Conservation (phyloP, 345 rosid genomes). For the Lenwebbia sp. region DNA sequence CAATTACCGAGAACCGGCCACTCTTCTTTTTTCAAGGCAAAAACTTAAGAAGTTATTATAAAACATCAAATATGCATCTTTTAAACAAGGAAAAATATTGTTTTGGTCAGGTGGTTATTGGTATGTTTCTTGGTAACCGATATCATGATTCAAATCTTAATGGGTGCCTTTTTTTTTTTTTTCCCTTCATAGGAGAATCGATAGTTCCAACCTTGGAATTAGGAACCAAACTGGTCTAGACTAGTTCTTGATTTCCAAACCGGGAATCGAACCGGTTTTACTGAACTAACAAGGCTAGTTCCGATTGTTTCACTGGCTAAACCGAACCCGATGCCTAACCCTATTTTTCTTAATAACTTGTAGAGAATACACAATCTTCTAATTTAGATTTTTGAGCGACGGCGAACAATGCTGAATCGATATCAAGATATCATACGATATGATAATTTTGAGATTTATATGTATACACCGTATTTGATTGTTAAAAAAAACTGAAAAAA, state of each 20-base stretch:
- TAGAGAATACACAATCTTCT: too few relatives aligned
- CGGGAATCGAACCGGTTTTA: not conserved
- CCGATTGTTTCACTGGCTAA: rapidly evolving
- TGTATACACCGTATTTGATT: too few relatives aligned
- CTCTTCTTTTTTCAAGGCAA: not conserved
- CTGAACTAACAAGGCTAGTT: not conserved
- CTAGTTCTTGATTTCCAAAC: not conserved
- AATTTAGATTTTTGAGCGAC: too few relatives aligned
- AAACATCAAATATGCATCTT: not conserved
- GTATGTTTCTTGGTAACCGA: not conserved
- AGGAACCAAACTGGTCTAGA: not conserved
- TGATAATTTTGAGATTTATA: too few relatives aligned
- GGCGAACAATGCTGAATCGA: too few relatives aligned
- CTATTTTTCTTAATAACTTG: too few relatives aligned
- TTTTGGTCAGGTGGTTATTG: not conserved
- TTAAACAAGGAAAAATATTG: not conserved
- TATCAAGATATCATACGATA: too few relatives aligned
- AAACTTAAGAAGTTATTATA: not conserved
- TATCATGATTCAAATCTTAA: not conserved
- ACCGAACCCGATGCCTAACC: not conserved
- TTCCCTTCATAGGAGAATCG: not conserved
- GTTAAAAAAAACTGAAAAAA: too few relatives aligned
- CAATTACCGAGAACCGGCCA: too few relatives aligned
- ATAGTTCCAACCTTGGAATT: rapidly evolving
- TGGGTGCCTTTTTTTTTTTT: not conserved